These are phyloP conservation scores for Cladosporium sp. DNA, from an alignment of 2,329 filamentous ascomycete genomes.

Conservation along the genomic window DNA sequence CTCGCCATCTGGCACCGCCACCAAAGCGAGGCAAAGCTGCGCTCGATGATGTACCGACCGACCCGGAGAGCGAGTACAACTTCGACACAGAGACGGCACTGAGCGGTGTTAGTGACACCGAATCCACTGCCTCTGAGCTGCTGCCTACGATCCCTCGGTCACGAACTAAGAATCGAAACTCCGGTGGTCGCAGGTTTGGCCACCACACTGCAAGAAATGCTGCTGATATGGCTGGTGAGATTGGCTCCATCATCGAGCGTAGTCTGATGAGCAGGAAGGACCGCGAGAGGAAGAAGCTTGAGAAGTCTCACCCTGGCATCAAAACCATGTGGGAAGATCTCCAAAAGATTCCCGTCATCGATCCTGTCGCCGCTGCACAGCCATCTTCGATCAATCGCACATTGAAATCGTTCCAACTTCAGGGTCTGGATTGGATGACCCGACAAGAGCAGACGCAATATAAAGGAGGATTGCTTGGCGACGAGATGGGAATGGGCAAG, in stretches of 20 bases:
- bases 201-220: conserved; percentile 27
- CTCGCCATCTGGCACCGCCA: neutral
- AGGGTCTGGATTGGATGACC: conserved; percentile 92
- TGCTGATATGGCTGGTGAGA: conserved; percentile 22
- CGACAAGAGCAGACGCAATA: conserved; percentile 83
- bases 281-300: conserved; percentile 66
- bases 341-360: conserved; percentile 65
- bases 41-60: neutral
- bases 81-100: neutral
- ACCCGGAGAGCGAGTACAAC: conserved; percentile 10
- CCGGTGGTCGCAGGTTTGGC: conserved; percentile 26
- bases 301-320: conserved; percentile 74
- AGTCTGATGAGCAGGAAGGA: conserved; percentile 32
- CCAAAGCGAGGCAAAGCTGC: neutral
- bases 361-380: conserved; percentile 64
- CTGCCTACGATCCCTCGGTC: neutral
- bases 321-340: conserved; percentile 82
- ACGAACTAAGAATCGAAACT: conserved; percentile 1
- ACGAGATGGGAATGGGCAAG: conserved; percentile 99
- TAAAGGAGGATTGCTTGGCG: conserved; percentile 86
- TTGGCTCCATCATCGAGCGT: conserved; percentile 25
- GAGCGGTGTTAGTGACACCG: conserved; percentile 11
- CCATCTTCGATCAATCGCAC: conserved; percentile 76
- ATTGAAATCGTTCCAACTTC: conserved; percentile 89
- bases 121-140: neutral